A percentile compares a stretch with the other conserved stretches of the same genome.
Conservation (phyloP, 768 basidiomycete genomes). For the Mycena venus region DNA sequence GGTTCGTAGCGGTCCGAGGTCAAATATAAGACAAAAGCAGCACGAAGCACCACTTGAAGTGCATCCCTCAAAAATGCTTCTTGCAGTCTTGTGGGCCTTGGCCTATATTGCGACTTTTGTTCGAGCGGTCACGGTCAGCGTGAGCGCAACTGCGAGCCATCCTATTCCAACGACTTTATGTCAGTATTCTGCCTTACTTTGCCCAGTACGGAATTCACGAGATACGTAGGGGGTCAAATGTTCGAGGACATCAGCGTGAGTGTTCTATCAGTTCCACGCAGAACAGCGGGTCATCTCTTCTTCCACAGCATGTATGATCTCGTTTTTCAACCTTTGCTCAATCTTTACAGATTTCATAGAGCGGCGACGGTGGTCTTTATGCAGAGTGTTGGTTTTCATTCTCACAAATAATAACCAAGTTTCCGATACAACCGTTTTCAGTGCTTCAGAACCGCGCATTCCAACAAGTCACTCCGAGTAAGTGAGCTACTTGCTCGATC, state of each 20-base stretch:
- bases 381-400: constrained; percentile 38
- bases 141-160: constrained; percentile 47
- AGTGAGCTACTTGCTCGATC: neutral
- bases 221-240: constrained; percentile 48
- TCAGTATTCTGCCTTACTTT: constrained; percentile 23
- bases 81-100: neutral
- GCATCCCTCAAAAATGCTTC: neutral
- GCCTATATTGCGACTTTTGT: neutral
- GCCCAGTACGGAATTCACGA: neutral
- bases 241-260: constrained; percentile 50
- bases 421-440: constrained; percentile 34
- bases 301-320: constrained; percentile 39
- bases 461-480: constrained; percentile 71
- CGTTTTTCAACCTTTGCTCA: neutral
- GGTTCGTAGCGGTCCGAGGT: neutral
- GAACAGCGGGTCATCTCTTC: neutral
- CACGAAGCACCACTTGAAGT: neutral
- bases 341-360: constrained; percentile 29
- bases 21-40: neutral
- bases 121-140: constrained; percentile 37
- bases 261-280: neutral
- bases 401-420: neutral
- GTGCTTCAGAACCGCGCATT: constrained; percentile 80
- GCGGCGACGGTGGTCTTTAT: constrained; percentile 48
- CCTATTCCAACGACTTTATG: constrained; percentile 48